Evolutionary conservation across 495 filamentous ascomycete genomes (phyloP), one percentile per base, ranked within the genome.

Genomic region (Penicillium herquei): DNA sequence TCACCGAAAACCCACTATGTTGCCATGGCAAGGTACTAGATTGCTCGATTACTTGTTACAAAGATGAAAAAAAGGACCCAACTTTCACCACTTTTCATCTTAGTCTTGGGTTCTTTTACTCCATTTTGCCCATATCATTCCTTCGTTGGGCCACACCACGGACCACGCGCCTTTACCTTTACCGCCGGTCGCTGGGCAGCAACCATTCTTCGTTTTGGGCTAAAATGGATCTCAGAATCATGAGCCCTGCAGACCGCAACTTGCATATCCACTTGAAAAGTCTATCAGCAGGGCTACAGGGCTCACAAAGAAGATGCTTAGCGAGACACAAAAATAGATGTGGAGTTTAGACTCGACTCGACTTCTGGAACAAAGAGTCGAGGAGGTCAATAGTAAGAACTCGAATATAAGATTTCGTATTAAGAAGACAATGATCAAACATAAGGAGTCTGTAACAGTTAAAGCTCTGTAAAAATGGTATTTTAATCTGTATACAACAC

Each of bases 181-280:
- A 70, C 70, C 70, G 70, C 72, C 39, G 39, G 52, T 63, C 67
- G 63, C 70, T 73, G 72, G 72, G 72, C 72, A 75, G 69, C 72
- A 70, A 75, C 64, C 60, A 52, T 61, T 26, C 57, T 49, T 53
- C 16, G 10, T 13, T 60, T 62, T 63, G 51, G 59, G 57, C 49
- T 26, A 61, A 54, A 57, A 61, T 41, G 50, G 56, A 54, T 57
- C 41, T 55, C 32, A 39, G 56, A 33, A 43, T 61, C 52, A 60
- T 60, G 50, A 58, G 45, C n/a, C 37, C 63, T 46, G 48, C 72
- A 73, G 72, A 73, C 72, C 70, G 72, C 72, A 73, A 72, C 55
- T 72, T 68, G 59, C 53, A 56, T 52, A 34, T 46, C 40, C 47
- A 44, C 49, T 34, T 10, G 9, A 46, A 13, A 49, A 42, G 34